Base-by-base conservation (phyloP, 345 rosid species). In the Populus pruinosa region DNA sequence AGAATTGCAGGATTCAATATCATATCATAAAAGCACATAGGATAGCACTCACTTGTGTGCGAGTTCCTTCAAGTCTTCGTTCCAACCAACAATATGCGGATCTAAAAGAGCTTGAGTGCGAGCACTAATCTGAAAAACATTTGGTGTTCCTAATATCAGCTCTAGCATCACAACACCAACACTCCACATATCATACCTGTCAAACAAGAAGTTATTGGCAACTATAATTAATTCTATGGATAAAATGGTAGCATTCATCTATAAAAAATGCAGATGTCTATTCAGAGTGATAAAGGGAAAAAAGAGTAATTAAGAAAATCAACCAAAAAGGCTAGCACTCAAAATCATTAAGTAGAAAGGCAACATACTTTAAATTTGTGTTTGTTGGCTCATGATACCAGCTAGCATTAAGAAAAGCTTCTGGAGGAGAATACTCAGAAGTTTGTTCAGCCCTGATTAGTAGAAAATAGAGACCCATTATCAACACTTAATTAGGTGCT, bases 131-230 rank as follows among this genome's bases (percentile, higher is more conserved):
- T 90, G 98, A 80, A 95, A 95, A 76, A 93, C 94, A 81, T 91
- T 87, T 49, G 97, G 97, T 69, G 98, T 89, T 70, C 98, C 99
- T 80, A 95, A 86, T 33, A 95, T 90, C 90, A 95, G 79, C 89
- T 95, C 99, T 85, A 95, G 87, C 67, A 91, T 86, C 80, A 95
- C 95, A 77, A 93, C 99, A 74, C 97, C 98, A 75, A 93, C 94
- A 76, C 99, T 89, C 99, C 99, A 94, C 94, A 93, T 90, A 81
- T 94, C 99, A 71, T 93, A 93, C 84, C 97, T 93, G 85, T 81
- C 70, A 81, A 72, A 67, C 41, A 61, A 63, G 70, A 66, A 38
- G 61, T 29, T 14, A 59, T 29, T 23, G 63, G 43, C 23, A 73
- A 76, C 44, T 62, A 73, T 50, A 47, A 65, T 29, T 44, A 66